phyloP scores from a whole-genome alignment of 1,284 basidiomycete species.

The Papiliotrema laurentii region DNA sequence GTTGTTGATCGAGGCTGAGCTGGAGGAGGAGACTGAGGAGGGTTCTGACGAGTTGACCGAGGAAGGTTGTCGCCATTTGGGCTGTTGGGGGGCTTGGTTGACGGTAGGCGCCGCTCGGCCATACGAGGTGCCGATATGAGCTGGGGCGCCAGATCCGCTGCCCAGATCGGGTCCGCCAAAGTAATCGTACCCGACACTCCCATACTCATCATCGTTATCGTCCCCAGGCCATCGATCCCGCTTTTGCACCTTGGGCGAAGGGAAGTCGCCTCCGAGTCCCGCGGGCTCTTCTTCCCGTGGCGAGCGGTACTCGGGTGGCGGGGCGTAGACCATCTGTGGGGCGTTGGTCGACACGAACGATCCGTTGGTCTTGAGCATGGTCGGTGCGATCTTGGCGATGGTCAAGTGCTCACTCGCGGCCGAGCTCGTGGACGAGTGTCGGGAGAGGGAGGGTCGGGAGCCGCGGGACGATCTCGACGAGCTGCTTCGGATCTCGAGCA shows the following conservation, averaged over 20 bases:
- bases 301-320: conserved; percentile 51
- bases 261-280: conserved; percentile 33
- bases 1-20: conserved; percentile 22
- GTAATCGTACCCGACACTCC: conserved; percentile 55
- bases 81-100: conserved; percentile 35
- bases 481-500: conserved; percentile 59
- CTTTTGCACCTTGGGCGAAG: conserved; percentile 28
- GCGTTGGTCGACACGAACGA: conserved; percentile 43
- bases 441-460: conserved; percentile 29
- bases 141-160: conserved; percentile 8
- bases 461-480: conserved; percentile 30
- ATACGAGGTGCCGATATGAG: conserved; percentile 16
- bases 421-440: conserved; percentile 32
- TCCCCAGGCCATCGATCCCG: conserved; percentile 21
- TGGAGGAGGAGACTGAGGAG: conserved; percentile 12
- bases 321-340: conserved; percentile 66
- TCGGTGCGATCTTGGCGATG: conserved; percentile 92
- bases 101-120: conserved; percentile 27
- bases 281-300: conserved; percentile 12
- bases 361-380: conserved; percentile 73
- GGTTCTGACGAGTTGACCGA: conserved; percentile 5
- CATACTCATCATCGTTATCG: conserved; percentile 54
- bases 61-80: conserved; percentile 36
- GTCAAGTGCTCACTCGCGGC: conserved; percentile 61
- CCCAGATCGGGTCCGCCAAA: conserved; percentile 57